Base-by-base conservation (phyloP, 768 basidiomycete genomes). In the Rhodotorula graminis region DNA sequence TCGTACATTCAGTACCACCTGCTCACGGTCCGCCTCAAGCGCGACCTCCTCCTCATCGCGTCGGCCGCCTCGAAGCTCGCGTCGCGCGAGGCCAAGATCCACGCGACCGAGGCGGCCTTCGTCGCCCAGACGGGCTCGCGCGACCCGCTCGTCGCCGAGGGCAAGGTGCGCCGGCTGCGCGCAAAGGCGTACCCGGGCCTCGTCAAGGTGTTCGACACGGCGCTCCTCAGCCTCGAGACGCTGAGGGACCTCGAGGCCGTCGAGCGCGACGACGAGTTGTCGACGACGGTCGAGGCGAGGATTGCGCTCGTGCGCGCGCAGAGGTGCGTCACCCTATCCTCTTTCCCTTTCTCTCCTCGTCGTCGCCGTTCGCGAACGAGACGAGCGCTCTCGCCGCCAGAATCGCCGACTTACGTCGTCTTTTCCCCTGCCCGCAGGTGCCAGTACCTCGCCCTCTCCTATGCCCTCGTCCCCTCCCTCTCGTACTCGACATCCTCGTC, bases 1-100 rank as follows among this genome's bases (percentile, higher is more conserved):
- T 86, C 90, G 27, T 95, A 89, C 80, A 87, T 95, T 76, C 85
- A 91, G 59, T 93, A 92, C 81, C 90, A 92, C 73, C 87, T 96
- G 46, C 86, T 96, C 62, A 87, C 91, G 29, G 86, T 88, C 64
- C 90, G 94, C 16, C 92, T 92, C 64, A 88, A 93, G 79, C 89
- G 94, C 25, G 94, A 98, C 78, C 85, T 92, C 9, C 85, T 93
- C 33, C 86, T 96, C 61, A 85, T 90, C 71, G 86, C 86, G 33
- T 87, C 65, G 5, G 55, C 70, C 2, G 16, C 16, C 5, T 27
- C 70, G 4, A 73, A 73, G 67, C 67, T 76, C 49, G 52, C 61
- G 37, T 29, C 66, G 5, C 61, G 69, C n/a, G 65, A 75, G 61
- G 31, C 52, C 37, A 72, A 76, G 69, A 69, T 70, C n/a, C 53